Percentiles rank a stretch among this genome's conserved stretches.
Evolutionary conservation across 2,329 filamentous ascomycete species (phyloP).

Genomic region (Sporothrix brasiliensis): DNA sequence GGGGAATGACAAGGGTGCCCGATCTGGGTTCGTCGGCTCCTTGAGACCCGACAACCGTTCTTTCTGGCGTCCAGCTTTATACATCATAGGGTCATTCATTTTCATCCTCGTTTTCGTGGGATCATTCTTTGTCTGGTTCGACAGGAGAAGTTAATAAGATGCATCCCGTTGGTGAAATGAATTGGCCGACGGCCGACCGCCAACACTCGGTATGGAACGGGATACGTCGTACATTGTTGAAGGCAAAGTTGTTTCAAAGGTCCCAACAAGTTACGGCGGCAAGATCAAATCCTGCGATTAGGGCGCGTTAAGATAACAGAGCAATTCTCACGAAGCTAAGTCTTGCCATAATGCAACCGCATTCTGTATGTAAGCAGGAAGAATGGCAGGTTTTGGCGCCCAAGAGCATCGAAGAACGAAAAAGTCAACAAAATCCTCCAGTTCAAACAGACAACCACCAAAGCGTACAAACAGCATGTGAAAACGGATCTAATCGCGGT

Average conservation of each 20-base stretch:
- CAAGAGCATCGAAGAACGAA: not conserved
- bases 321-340: not conserved
- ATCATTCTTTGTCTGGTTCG: no score
- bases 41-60: not conserved
- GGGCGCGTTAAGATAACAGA: not conserved
- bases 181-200: no score
- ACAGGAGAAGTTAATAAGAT: no score
- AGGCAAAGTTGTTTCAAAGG: not conserved
- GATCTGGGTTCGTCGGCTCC: not conserved
- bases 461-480: not conserved
- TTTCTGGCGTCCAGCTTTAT: no score
- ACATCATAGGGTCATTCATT: no score
- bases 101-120: not conserved
- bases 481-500: not conserved
- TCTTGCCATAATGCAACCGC: no score
- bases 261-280: slow-evolving; percentile 1
- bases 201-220: no score
- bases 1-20: not conserved
- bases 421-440: not conserved
- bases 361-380: not conserved
- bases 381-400: no score
- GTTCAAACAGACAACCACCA: not conserved
- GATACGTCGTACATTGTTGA: no score
- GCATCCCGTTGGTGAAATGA: not conserved
- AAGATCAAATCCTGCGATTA: slow-evolving; percentile 6